Percentiles rank a stretch among this genome's conserved stretches.
phyloP scores from a whole-genome alignment of 352 stramenopile genomes.

The Phytopythium chamaehyphon region DNA sequence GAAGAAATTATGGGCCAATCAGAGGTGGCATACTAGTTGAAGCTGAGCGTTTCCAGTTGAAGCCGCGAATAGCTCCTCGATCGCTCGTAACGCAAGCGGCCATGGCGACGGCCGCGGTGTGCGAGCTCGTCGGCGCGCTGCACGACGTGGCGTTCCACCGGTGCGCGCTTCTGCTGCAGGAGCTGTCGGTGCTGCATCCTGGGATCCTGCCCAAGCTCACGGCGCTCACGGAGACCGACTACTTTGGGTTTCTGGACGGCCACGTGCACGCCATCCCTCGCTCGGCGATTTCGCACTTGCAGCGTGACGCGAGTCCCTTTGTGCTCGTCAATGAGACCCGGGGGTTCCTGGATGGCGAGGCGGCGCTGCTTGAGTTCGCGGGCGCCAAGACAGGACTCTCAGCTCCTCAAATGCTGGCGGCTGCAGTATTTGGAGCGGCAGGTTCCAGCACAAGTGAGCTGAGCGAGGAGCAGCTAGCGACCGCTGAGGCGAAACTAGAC shows the following conservation, averaged over 20 bases:
- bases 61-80: too few relatives aligned
- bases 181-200: constrained; percentile 44
- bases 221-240: constrained; percentile 51
- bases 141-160: constrained; percentile 59
- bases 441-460: constrained; percentile 11
- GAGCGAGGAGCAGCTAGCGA: constrained; percentile 25
- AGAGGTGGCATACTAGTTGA: too few relatives aligned
- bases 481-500: constrained; percentile 47
- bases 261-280: constrained; percentile 29
- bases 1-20: too few relatives aligned
- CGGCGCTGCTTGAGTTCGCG: constrained; percentile 46
- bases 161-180: constrained; percentile 52
- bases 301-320: constrained; percentile 35
- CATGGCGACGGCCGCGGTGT: constrained; percentile 6
- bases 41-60: too few relatives aligned
- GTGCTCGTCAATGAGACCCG: constrained; percentile 42
- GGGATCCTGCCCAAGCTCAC: constrained; percentile 48
- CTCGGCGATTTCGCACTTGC: constrained; percentile 16
- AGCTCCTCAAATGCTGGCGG: constrained; percentile 43
- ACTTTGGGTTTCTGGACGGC: constrained; percentile 32
- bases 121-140: constrained; percentile 56
- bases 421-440: constrained; percentile 39
- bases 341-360: constrained; percentile 49
- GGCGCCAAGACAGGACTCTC: constrained; percentile 54
- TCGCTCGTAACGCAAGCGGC: too few relatives aligned